Percentiles rank a stretch among this genome's conserved stretches.
Conservation (phyloP, 345 rosid species). For the Alliaria petiolata region DNA sequence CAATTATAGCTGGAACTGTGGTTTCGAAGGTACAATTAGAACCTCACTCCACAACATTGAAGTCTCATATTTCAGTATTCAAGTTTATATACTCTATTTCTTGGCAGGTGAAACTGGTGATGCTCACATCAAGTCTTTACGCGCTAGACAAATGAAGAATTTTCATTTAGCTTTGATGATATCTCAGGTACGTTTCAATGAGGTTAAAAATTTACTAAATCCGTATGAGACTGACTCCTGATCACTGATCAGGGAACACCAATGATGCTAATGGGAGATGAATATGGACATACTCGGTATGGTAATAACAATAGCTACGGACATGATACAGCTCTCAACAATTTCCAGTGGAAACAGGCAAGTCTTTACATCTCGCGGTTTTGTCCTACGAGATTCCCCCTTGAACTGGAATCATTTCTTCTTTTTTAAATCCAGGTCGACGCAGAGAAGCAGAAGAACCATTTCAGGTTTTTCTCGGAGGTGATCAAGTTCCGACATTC, state of each 20-base stretch:
- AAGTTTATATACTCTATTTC: conserved; percentile 4
- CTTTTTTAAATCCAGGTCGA: conserved; percentile 45
- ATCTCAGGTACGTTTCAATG: conserved; percentile 55
- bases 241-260: conserved; percentile 65
- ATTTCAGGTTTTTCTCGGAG: conserved; percentile 84
- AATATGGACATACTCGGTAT: conserved; percentile 79
- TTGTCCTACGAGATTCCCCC: neutral
- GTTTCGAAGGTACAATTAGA: conserved; percentile 64
- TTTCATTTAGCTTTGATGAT: conserved; percentile 87
- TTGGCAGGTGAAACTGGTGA: conserved; percentile 72
- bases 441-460: conserved; percentile 44
- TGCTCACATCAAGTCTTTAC: conserved; percentile 60
- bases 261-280: conserved; percentile 99
- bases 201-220: neutral
- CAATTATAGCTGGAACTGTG: conserved; percentile 95
- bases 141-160: conserved; percentile 83
- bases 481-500: conserved; percentile 55
- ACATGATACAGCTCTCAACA: conserved; percentile 77
- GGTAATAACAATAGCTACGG: conserved; percentile 98
- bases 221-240: neutral
- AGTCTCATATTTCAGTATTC: neutral
- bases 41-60: neutral
- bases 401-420: neutral
- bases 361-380: neutral
- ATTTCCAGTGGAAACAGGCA: conserved; percentile 81